Evolutionary conservation across 192 early-diverging fungal species (phyloP), one percentile per base, ranked within the genome.

Genomic region (Backusella tuberculispora): DNA sequence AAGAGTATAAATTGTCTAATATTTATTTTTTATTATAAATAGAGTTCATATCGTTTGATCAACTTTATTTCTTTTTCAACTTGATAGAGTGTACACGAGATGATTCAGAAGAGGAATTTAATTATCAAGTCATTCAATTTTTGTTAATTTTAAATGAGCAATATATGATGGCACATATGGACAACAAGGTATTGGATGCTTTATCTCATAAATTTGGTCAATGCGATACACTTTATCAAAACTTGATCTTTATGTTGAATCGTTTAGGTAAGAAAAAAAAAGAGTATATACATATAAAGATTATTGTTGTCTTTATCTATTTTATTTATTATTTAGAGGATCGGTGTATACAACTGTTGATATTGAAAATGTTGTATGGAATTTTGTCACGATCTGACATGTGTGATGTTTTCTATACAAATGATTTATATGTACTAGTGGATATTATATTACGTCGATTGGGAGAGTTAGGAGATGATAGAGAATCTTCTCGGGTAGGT

Each of bases 231-330:
- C 90, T 97, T 77, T 85, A 88, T 0, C 93, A 94, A 53, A 97
- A 94, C 75, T 76, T 97, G 15, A 89, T 97, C 63, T 94, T 97
- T 78, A 90, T 97, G 77, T 81, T 97, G 73, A 97, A 97, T 80
- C 53, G 53, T 21, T 56, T 19, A 5, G 53, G 53, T 60, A 60
- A 60, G 10, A 13, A 60, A 24, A 60, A 26, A 12, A 60, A 24
- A 26, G 89, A 90, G 19, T 89, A 92, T 83, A 87, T 78, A 66
- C 17, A 19, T 1, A 34, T 34, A 6, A 7, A 14, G 14, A 13
- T 66, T 15, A 3, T 66, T 40, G 14, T 8, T 38, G 14, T 38
- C 9, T 47, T 10, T 1, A 3, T 47, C 46, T 1, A 10, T 14
- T 17, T 47, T 2, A 47, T 47, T 47, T 0, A 4, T 63, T 46